Percentiles rank a stretch among this genome's conserved stretches.
These are phyloP conservation scores for Chrysanthemum seticuspe DNA, from an alignment of 129 eudicot species.

Conservation along the genomic window DNA sequence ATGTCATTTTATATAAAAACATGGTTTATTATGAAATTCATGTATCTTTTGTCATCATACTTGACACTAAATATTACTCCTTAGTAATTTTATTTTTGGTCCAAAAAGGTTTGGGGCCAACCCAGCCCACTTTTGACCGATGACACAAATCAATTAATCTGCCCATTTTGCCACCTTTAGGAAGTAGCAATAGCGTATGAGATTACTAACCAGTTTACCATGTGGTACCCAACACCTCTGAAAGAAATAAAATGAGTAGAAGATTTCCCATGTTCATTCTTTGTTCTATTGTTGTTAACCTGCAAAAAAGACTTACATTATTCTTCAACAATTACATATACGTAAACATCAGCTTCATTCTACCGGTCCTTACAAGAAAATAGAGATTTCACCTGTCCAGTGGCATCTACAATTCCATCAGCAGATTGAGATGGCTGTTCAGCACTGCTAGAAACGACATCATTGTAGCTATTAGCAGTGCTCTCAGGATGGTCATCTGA, in stretches of 20 bases:
- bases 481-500: slow-evolving; percentile 32
- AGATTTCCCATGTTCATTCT: slow-evolving; percentile 57
- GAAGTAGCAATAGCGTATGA: neutral
- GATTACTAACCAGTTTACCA: slow-evolving; percentile 93
- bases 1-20: neutral
- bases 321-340: slow-evolving; percentile 15
- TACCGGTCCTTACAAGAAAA: slow-evolving; percentile 24
- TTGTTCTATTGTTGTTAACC: slow-evolving; percentile 43
- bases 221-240: slow-evolving; percentile 88
- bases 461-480: slow-evolving; percentile 30
- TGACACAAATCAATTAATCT: neutral
- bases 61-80: neutral
- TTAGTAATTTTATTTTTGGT: too few species aligned
- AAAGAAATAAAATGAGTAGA: slow-evolving; percentile 55
- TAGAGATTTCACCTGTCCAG: slow-evolving; percentile 30
- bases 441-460: slow-evolving; percentile 35
- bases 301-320: slow-evolving; percentile 27
- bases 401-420: slow-evolving; percentile 38
- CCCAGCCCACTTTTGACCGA: neutral
- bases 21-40: neutral
- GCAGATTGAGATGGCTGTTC: slow-evolving; percentile 50
- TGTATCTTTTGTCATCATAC: neutral
- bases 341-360: slow-evolving; percentile 31
- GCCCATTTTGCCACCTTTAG: neutral
- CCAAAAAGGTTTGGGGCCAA: neutral